These are phyloP conservation scores for Xanthoparmelia taractica DNA, from an alignment of 495 filamentous ascomycete species.

Conservation along the genomic window DNA sequence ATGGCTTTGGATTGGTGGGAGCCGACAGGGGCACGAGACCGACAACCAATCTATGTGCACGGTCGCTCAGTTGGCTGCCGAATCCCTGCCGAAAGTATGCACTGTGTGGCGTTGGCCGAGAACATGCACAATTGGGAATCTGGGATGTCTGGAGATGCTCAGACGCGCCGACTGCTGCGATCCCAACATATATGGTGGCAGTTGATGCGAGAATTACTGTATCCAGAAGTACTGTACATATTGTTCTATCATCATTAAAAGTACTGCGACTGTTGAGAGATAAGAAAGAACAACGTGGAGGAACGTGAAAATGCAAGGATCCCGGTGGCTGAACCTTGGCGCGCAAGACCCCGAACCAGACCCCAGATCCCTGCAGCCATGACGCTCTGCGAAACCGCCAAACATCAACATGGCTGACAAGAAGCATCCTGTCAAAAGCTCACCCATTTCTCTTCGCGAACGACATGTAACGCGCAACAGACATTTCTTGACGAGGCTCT, in stretches of 20 bases:
- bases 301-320: slow-evolving; percentile 1
- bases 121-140: not conserved
- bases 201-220: too few relatives aligned
- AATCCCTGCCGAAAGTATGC: slow-evolving; percentile 4
- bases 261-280: too few relatives aligned
- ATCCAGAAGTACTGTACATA: too few relatives aligned
- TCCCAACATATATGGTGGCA: not conserved
- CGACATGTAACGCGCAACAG: not conserved
- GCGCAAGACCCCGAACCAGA: not conserved
- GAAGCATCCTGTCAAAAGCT: not conserved
- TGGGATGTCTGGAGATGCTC: not conserved
- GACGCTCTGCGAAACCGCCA: not conserved
- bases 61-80: not conserved
- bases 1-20: not conserved
- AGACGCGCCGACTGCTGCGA: not conserved
- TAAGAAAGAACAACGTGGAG: not conserved
- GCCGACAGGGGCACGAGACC: slow-evolving; percentile 3
- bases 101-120: slow-evolving; percentile 2
- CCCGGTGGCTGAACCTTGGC: slow-evolving; percentile 6
- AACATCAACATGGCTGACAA: slow-evolving; percentile 6
- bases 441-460: not conserved
- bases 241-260: too few relatives aligned
- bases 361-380: slow-evolving; percentile 3
- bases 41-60: not conserved
- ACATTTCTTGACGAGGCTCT: not conserved